Evolutionary conservation across 441 rosid genomes (phyloP).

Genomic region (Macaranga tanarius): DNA sequence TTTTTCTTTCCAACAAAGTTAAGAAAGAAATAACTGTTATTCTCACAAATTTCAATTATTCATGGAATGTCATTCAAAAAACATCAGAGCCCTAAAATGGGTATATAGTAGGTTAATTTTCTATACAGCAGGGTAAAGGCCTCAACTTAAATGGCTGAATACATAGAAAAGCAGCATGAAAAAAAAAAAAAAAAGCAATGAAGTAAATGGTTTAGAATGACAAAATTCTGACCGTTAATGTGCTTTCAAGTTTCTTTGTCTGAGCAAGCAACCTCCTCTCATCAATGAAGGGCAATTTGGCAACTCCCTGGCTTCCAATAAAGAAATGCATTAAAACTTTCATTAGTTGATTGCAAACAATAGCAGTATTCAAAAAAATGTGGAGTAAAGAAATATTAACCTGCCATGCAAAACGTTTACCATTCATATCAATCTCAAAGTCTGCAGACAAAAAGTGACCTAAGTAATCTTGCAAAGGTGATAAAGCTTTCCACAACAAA

Average conservation of each 20-base stretch:
- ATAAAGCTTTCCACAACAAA: slow-evolving; percentile 14
- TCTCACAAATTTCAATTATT: no score
- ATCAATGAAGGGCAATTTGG: slow-evolving; percentile 92
- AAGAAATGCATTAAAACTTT: slow-evolving; percentile 22
- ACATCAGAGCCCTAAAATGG: not conserved
- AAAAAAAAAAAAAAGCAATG: slow-evolving; percentile 24
- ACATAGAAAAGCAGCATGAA: slow-evolving; percentile 13
- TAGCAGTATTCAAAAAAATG: not conserved
- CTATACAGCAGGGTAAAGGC: not conserved
- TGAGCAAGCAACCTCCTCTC: slow-evolving; percentile 71
- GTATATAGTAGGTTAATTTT: not conserved
- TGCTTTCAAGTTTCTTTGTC: slow-evolving; percentile 81
- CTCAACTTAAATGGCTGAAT: not conserved
- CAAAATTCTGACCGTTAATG: slow-evolving; percentile 65
- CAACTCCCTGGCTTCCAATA: slow-evolving; percentile 68
- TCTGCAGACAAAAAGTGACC: slow-evolving; percentile 46
- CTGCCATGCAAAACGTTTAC: slow-evolving; percentile 99
- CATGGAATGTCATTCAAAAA: no score
- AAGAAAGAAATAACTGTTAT: no score
- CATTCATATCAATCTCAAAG: slow-evolving; percentile 97
- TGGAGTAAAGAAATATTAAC: slow-evolving; percentile 34
- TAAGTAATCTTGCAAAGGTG: slow-evolving; percentile 18
- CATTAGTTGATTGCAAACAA: slow-evolving; percentile 16
- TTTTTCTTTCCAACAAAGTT: no score
- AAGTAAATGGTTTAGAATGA: slow-evolving; percentile 26